phyloP scores from a whole-genome alignment of 768 basidiomycete genomes.

The Amyloporia xantha region DNA sequence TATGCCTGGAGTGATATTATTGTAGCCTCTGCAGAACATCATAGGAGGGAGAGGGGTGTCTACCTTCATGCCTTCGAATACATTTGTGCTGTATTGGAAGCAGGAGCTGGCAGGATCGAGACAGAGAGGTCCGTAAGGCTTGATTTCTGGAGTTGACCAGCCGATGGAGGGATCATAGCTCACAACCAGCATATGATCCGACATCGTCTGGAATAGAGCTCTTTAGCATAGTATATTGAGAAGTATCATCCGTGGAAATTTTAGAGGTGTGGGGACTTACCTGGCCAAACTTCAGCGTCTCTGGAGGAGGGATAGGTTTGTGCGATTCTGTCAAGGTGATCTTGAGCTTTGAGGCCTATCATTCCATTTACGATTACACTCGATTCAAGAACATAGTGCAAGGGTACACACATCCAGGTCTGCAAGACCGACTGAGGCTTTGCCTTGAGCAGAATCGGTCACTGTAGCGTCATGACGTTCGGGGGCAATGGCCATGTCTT shows the following conservation, averaged over 20 bases:
- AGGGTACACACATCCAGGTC: not conserved
- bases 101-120: constrained; percentile 51
- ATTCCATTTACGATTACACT: not conserved
- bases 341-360: constrained; percentile 50
- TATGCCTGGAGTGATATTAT: constrained; percentile 44
- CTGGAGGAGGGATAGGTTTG: constrained; percentile 44
- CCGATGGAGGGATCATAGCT: constrained; percentile 57
- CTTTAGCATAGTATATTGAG: too few species aligned
- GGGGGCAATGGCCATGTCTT: not conserved
- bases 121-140: constrained; percentile 54
- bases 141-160: constrained; percentile 70
- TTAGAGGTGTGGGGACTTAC: constrained; percentile 31
- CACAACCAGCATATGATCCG: constrained; percentile 74
- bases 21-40: too few species aligned
- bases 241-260: not conserved
- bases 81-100: constrained; percentile 55
- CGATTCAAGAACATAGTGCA: not conserved
- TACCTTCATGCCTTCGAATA: constrained; percentile 68
- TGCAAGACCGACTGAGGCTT: not conserved
- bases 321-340: constrained; percentile 39
- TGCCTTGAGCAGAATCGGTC: not conserved
- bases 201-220: constrained; percentile 39
- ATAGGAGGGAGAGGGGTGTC: too few species aligned
- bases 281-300: constrained; percentile 50
- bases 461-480: not conserved